Percentiles rank a stretch among this genome's conserved stretches.
Conservation (phyloP, 2,329 filamentous ascomycete genomes). For the Metarhizium brunneum region DNA sequence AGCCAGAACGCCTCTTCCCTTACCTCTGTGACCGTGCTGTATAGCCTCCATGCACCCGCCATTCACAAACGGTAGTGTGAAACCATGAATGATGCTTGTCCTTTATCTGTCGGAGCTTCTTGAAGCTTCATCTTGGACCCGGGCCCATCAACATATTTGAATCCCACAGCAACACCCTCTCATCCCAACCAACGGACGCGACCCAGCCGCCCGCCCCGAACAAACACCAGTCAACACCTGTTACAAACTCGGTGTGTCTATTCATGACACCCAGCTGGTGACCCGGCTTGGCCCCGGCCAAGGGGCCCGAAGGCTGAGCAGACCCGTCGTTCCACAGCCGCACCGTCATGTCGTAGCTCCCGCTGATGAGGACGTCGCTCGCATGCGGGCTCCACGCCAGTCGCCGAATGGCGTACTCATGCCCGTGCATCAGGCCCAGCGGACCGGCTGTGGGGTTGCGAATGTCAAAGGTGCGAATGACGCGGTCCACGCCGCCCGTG, state of each 20-base stretch:
- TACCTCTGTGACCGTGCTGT: background rate
- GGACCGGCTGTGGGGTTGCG: constrained; percentile 66
- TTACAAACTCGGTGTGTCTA: constrained; percentile 88
- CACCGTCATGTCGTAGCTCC: constrained; percentile 97
- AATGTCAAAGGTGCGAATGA: constrained; percentile 85
- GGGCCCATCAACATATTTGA: constrained; percentile 44
- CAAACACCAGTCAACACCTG: constrained; percentile 94
- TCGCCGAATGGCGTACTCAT: constrained; percentile 82
- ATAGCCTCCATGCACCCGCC: background rate
- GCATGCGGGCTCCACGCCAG: constrained; percentile 90
- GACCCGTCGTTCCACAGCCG: constrained; percentile 80
- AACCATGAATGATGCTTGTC: background rate
- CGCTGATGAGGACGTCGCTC: constrained; percentile 77
- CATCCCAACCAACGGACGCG: constrained; percentile 90
- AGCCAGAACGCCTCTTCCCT: background rate
- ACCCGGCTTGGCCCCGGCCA: constrained; percentile 40
- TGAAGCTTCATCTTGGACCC: constrained; percentile 8
- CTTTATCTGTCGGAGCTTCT: background rate
- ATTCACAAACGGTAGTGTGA: background rate
- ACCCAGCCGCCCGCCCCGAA: constrained; percentile 96
- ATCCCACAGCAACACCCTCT: constrained; percentile 87
- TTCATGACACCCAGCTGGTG: constrained; percentile 81
- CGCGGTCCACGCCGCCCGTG: constrained; percentile 78
- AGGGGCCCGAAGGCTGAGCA: constrained; percentile 26
- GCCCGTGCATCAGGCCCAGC: constrained; percentile 65